These are phyloP conservation scores for Vicia villosa DNA, from an alignment of 306 rosid species.

Conservation along the genomic window DNA sequence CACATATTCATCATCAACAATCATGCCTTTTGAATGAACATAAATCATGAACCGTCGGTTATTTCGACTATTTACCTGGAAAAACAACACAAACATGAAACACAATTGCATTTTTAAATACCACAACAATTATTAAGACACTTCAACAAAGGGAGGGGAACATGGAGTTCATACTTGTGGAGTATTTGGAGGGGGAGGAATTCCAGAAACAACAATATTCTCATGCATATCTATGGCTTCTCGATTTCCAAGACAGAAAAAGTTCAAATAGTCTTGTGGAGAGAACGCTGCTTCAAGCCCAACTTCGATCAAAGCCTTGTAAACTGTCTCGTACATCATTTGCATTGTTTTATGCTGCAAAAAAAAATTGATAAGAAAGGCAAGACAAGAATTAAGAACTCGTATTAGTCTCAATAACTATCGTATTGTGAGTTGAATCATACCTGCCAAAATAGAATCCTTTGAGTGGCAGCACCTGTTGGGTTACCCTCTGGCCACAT, in stretches of 20 bases:
- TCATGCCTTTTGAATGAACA: slow-evolving; percentile 99
- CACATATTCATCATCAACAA: slow-evolving; percentile 90
- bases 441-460: slow-evolving; percentile 99
- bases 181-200: slow-evolving; percentile 65
- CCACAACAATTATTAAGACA: background rate
- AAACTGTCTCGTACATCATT: slow-evolving; percentile 93
- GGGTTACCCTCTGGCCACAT: slow-evolving; percentile 99
- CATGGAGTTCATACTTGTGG: slow-evolving; percentile 67
- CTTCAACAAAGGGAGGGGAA: background rate
- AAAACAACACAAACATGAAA: slow-evolving; percentile 39
- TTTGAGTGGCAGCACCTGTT: slow-evolving; percentile 84
- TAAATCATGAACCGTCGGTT: slow-evolving; percentile 91
- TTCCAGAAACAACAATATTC: slow-evolving; percentile 43
- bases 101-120: slow-evolving; percentile 5
- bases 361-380: slow-evolving; percentile 26
- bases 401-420: background rate
- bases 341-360: slow-evolving; percentile 93
- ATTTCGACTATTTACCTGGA: slow-evolving; percentile 72
- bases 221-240: slow-evolving; percentile 62
- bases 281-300: slow-evolving; percentile 80
- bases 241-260: slow-evolving; percentile 95
- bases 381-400: slow-evolving; percentile 9
- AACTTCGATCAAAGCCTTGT: slow-evolving; percentile 81
- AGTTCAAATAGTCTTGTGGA: slow-evolving; percentile 94
- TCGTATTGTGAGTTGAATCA: slow-evolving; percentile 34